Evolutionary conservation across 2,329 filamentous ascomycete species (phyloP).

Genomic region (Aspergillus caelatus): DNA sequence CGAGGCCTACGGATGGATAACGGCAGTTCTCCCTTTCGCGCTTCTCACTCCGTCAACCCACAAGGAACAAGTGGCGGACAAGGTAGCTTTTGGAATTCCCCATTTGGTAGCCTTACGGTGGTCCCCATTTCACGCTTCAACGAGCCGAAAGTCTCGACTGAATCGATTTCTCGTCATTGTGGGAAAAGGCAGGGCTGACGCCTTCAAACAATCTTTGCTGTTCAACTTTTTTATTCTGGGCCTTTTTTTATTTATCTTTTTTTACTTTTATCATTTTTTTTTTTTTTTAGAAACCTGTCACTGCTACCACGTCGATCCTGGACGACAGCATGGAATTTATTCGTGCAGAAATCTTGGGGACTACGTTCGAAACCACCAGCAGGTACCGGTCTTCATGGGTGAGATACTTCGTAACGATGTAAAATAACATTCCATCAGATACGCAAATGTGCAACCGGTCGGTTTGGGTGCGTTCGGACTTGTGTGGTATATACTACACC

Average conservation of each 20-base stretch:
- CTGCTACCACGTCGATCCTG: background rate
- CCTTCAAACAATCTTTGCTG: background rate
- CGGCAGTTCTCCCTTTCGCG: constrained; percentile 1
- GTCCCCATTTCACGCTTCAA: background rate
- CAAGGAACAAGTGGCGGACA: background rate
- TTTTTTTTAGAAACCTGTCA: background rate
- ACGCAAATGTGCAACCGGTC: constrained; percentile 95
- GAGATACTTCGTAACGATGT: background rate
- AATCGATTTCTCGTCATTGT: background rate
- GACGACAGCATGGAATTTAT: constrained; percentile 87
- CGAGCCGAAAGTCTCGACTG: background rate
- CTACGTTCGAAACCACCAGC: constrained; percentile 98
- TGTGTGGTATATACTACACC: constrained; percentile 70
- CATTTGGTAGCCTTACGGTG: background rate
- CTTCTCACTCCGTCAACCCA: background rate
- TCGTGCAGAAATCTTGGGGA: constrained; percentile 97
- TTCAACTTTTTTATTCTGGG: background rate
- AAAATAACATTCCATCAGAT: constrained; percentile 59
- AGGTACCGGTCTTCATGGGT: constrained; percentile 61
- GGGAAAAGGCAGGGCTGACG: background rate
- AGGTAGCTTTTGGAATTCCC: background rate
- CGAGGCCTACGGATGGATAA: background rate
- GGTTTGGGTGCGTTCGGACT: constrained; percentile 98
- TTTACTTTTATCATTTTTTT: background rate
- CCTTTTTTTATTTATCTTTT: background rate